These are phyloP conservation scores for Blastobotrys ciferrii DNA, from an alignment of 1,139 yeast genomes.

Conservation along the genomic window DNA sequence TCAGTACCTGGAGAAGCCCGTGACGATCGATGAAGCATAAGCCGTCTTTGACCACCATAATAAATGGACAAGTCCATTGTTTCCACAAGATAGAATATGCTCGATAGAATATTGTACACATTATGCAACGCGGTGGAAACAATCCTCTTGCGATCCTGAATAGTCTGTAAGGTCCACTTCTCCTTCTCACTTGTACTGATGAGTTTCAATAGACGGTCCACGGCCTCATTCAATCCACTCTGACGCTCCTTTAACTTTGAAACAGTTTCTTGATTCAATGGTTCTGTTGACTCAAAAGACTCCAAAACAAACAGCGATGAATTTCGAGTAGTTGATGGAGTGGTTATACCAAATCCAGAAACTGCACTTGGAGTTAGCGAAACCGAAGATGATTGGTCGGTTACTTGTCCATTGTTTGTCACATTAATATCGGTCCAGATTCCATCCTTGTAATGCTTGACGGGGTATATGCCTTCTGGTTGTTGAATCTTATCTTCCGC, in stretches of 20 bases:
- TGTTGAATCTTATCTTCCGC: slow-evolving; percentile 20
- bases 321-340: slow-evolving; percentile 2
- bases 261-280: slow-evolving; percentile 12
- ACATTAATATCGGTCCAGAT: slow-evolving; percentile 26
- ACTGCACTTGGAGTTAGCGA: slow-evolving; percentile 5
- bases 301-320: slow-evolving; percentile 17
- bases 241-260: slow-evolving; percentile 12
- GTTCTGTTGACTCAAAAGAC: slow-evolving; percentile 15
- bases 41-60: slow-evolving; percentile 25
- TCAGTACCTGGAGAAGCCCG: slow-evolving; percentile 18
- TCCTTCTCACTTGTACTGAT: slow-evolving; percentile 1
- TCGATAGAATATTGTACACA: slow-evolving; percentile 20
- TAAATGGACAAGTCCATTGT: slow-evolving; percentile 32
- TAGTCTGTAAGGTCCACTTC: slow-evolving; percentile 16
- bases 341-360: slow-evolving; percentile 11
- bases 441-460: slow-evolving; percentile 28
- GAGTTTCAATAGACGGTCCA: slow-evolving; percentile 6
- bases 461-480: slow-evolving; percentile 24
- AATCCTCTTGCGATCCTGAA: slow-evolving; percentile 25
- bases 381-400: not conserved
- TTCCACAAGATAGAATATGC: slow-evolving; percentile 30
- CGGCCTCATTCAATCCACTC: not conserved
- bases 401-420: slow-evolving; percentile 22
- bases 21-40: slow-evolving; percentile 14
- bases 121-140: slow-evolving; percentile 25